Percentiles rank a stretch among this genome's conserved stretches.
These are phyloP conservation scores for Yueomyces sp. DNA, from an alignment of 805 yeast species.

Conservation along the genomic window DNA sequence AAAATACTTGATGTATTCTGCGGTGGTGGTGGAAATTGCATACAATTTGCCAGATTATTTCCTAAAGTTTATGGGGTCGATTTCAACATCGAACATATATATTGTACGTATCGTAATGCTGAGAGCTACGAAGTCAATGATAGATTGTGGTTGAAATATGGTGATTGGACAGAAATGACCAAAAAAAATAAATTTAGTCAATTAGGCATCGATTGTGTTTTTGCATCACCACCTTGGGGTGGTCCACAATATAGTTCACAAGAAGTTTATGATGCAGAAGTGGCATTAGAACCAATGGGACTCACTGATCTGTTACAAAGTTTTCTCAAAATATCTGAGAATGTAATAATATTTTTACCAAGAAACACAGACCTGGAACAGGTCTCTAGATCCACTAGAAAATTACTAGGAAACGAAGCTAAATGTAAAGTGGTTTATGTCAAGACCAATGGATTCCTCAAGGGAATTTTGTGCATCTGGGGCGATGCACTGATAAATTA, in stretches of 20 bases:
- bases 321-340: slow-evolving; percentile 28
- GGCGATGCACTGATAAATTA: slow-evolving; percentile 33
- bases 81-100: slow-evolving; percentile 41
- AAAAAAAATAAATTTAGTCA: slow-evolving; percentile 9
- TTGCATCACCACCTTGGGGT: slow-evolving; percentile 86
- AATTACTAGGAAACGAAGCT: slow-evolving; percentile 31
- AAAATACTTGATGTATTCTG: slow-evolving; percentile 57
- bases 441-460: slow-evolving; percentile 28
- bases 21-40: slow-evolving; percentile 82
- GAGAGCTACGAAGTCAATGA: slow-evolving; percentile 43
- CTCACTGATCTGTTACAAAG: slow-evolving; percentile 32
- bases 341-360: slow-evolving; percentile 53
- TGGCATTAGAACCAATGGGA: slow-evolving; percentile 33
- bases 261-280: slow-evolving; percentile 33
- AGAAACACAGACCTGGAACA: slow-evolving; percentile 43
- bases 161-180: slow-evolving; percentile 31
- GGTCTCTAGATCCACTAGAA: slow-evolving; percentile 32
- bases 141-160: slow-evolving; percentile 33
- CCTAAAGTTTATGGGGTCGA: slow-evolving; percentile 51
- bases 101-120: slow-evolving; percentile 57
- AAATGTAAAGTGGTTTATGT: slow-evolving; percentile 35
- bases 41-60: slow-evolving; percentile 56
- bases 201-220: slow-evolving; percentile 29
- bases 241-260: slow-evolving; percentile 46
- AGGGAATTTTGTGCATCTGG: slow-evolving; percentile 49